Percentiles rank a stretch among this genome's conserved stretches.
Conservation (phyloP, 352 stramenopile species). For the Globisporangium spinosum region DNA sequence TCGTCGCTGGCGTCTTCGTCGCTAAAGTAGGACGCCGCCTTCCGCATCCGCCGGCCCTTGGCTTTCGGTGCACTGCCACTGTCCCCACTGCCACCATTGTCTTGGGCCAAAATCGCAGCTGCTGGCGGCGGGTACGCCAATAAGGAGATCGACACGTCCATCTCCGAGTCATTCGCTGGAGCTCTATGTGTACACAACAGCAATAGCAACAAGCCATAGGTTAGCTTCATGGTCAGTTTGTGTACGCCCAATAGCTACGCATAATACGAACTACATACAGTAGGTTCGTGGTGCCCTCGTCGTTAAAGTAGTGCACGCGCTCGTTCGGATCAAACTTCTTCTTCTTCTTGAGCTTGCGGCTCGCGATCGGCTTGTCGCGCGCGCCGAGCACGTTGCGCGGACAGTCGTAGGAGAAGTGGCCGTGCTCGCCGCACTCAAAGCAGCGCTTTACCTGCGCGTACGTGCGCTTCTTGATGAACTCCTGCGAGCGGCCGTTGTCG, state of each 20-base stretch:
- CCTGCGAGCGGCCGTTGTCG: conserved; percentile 74
- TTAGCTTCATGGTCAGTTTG: background rate
- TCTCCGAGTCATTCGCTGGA: conserved; percentile 39
- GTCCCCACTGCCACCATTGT: conserved; percentile 5
- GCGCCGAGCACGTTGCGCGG: conserved; percentile 77
- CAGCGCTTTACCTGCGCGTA: conserved; percentile 61
- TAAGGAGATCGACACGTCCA: conserved; percentile 61
- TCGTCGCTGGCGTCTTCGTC: conserved; percentile 72
- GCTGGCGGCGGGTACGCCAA: conserved; percentile 50
- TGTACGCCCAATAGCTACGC: background rate
- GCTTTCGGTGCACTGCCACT: background rate
- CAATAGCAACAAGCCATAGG: background rate
- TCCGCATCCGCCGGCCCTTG: conserved; percentile 28
- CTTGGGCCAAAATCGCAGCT: background rate
- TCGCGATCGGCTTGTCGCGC: conserved; percentile 49
- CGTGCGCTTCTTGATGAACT: conserved; percentile 83
- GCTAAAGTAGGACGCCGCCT: conserved; percentile 63
- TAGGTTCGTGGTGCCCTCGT: conserved; percentile 54
- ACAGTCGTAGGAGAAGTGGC: conserved; percentile 83
- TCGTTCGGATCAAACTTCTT: conserved; percentile 61
- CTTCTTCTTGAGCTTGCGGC: conserved; percentile 54
- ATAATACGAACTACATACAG: conserved; percentile 38
- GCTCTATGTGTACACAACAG: conserved; percentile 28
- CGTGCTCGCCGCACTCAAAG: conserved; percentile 79
- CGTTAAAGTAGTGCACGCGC: conserved; percentile 64